Evolutionary conservation across 192 early-diverging fungal species (phyloP).

Genomic region (Globomyces pollinis-pini): DNA sequence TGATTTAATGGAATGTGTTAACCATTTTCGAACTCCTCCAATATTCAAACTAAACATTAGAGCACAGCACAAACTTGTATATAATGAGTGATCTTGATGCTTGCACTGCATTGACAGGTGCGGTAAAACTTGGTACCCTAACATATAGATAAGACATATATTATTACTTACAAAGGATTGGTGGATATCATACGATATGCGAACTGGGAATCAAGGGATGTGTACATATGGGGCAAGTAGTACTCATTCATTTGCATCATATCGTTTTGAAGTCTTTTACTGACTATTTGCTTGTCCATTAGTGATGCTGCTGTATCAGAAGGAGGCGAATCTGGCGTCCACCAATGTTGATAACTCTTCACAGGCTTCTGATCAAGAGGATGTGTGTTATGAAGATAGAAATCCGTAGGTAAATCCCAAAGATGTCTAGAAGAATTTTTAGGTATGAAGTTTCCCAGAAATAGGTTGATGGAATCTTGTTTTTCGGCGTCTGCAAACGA

Average conservation of each 20-base stretch:
- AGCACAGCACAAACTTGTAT: conserved; percentile 22
- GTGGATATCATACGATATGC: conserved; percentile 78
- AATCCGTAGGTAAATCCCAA: conserved; percentile 74
- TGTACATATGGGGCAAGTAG: conserved; percentile 71
- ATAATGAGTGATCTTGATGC: conserved; percentile 28
- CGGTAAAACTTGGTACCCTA: conserved; percentile 25
- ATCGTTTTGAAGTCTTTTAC: conserved; percentile 5
- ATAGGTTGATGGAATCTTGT: conserved; percentile 90
- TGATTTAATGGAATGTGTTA: neutral
- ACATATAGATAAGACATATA: neutral
- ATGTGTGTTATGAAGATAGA: conserved; percentile 67
- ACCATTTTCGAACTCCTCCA: conserved; percentile 40
- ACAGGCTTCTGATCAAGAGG: conserved; percentile 30
- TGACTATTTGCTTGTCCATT: too few species aligned
- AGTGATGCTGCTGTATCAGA: neutral
- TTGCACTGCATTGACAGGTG: conserved; percentile 27
- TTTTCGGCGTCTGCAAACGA: conserved; percentile 94
- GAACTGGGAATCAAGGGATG: conserved; percentile 71
- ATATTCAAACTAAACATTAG: conserved; percentile 32
- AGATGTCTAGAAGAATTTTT: conserved; percentile 50
- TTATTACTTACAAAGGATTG: conserved; percentile 2
- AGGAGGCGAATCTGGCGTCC: conserved; percentile 41
- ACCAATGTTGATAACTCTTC: conserved; percentile 61
- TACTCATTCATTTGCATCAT: conserved; percentile 74
- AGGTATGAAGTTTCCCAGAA: conserved; percentile 59